Evolutionary conservation across 192 early-diverging fungal genomes (phyloP).

Genomic region (Backusella tarrabulga): DNA sequence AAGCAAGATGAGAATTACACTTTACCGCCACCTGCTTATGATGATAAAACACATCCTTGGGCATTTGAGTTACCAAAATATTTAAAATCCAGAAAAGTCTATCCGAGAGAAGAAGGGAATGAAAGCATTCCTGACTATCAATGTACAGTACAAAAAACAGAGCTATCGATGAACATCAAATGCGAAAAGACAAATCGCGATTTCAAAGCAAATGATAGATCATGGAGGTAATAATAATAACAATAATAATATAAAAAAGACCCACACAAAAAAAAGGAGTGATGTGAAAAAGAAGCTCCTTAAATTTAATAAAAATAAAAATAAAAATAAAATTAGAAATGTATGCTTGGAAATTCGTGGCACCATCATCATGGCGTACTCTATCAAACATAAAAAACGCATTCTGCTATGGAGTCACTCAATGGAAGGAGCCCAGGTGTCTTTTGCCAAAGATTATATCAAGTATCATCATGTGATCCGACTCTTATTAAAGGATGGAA

Average conservation of each 20-base stretch:
- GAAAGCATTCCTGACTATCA: slow-evolving; percentile 43
- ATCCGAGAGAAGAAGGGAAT: slow-evolving; percentile 39
- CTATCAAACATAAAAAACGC: background rate
- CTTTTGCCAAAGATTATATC: slow-evolving; percentile 40
- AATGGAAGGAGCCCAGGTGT: slow-evolving; percentile 41
- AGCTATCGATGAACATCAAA: slow-evolving; percentile 40
- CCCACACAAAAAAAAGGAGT: background rate
- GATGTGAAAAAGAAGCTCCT: background rate
- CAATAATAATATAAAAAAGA: background rate
- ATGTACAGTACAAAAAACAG: slow-evolving; percentile 45
- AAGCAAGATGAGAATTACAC: background rate
- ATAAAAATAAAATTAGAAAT: background rate
- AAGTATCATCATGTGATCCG: slow-evolving; percentile 46
- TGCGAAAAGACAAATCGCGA: slow-evolving; percentile 38
- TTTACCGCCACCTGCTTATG: slow-evolving; percentile 17
- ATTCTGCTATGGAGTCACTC: slow-evolving; percentile 36
- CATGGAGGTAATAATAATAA: slow-evolving; percentile 40
- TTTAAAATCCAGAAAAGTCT: slow-evolving; percentile 3
- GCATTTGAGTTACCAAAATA: slow-evolving; percentile 6
- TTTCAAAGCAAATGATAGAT: slow-evolving; percentile 37
- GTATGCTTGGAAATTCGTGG: background rate
- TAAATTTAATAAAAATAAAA: background rate
- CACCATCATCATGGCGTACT: background rate
- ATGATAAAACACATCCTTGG: slow-evolving; percentile 24
- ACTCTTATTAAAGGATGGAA: slow-evolving; percentile 33